Evolutionary conservation across 2,329 filamentous ascomycete genomes (phyloP).

Genomic region (Calonectria pteridis): DNA sequence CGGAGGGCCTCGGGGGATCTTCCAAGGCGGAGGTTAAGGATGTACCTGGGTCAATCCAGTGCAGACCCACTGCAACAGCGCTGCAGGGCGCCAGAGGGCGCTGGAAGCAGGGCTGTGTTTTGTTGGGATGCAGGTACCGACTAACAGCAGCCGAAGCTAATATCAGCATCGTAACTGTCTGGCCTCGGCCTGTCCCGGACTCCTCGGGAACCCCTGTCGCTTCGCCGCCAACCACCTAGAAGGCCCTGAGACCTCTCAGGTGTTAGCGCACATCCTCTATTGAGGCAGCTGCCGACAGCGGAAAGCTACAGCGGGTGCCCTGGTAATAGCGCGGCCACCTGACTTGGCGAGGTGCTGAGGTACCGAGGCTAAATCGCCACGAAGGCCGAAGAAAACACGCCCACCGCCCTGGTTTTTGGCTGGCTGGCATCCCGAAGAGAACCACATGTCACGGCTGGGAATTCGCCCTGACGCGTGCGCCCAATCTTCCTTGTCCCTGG

Average conservation of each 20-base stretch:
- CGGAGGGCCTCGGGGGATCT: conserved; percentile 15
- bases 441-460: conserved; percentile 45
- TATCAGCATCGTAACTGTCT: conserved; percentile 19
- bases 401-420: conserved; percentile 28
- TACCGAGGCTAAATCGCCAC: conserved; percentile 37
- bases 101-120: neutral
- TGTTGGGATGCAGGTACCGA: conserved; percentile 21
- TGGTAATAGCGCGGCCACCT: conserved; percentile 25
- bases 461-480: conserved; percentile 44
- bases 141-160: conserved; percentile 22
- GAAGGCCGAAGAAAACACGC: conserved; percentile 28
- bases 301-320: conserved; percentile 20
- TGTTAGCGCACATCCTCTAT: conserved; percentile 10
- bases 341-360: conserved; percentile 32
- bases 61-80: neutral
- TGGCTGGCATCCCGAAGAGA: conserved; percentile 29
- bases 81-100: neutral
- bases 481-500: conserved; percentile 31
- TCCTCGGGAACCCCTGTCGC: conserved; percentile 31
- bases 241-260: conserved; percentile 18
- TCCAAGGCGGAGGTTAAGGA: conserved; percentile 28
- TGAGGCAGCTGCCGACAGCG: conserved; percentile 8
- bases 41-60: conserved; percentile 14
- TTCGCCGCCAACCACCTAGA: conserved; percentile 4
- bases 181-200: conserved; percentile 35